Evolutionary conservation across 106 monocot species (phyloP).

Genomic region (Allium fistulosum): DNA sequence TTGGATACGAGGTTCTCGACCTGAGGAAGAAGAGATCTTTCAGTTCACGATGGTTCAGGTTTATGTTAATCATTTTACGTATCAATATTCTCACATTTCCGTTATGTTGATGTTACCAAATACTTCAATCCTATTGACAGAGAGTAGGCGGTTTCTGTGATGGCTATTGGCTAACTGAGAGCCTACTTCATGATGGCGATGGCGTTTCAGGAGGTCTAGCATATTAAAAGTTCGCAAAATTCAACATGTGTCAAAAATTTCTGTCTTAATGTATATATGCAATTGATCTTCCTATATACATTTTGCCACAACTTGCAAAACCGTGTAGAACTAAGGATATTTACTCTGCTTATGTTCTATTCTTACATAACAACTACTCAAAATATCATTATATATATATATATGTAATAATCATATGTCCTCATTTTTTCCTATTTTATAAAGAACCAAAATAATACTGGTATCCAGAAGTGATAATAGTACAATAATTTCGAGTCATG

Average conservation of each 20-base stretch:
- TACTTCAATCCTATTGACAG: conserved; percentile 18
- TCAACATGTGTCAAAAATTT: not conserved
- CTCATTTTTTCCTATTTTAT: too few species aligned
- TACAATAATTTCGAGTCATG: too few species aligned
- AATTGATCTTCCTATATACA: not conserved
- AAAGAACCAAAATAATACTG: too few species aligned
- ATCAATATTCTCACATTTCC: not conserved
- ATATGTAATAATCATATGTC: too few species aligned
- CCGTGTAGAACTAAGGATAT: too few species aligned
- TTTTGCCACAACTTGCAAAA: not conserved
- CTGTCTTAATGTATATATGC: not conserved
- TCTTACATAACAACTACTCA: too few species aligned
- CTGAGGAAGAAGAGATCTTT: conserved; percentile 88
- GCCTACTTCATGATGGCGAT: conserved; percentile 74
- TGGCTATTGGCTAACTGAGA: conserved; percentile 97
- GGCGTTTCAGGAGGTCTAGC: conserved; percentile 79
- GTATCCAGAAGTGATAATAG: too few species aligned
- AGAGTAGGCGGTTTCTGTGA: conserved; percentile 85
- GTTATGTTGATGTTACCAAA: too few species aligned
- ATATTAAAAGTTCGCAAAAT: conserved; percentile 32
- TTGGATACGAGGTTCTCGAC: conserved; percentile 80
- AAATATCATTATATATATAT: too few species aligned
- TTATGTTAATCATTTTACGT: not conserved
- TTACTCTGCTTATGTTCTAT: too few species aligned
- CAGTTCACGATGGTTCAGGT: conserved; percentile 95